These are phyloP conservation scores for Colletotrichum tanaceti DNA, from an alignment of 2,329 filamentous ascomycete species.

Conservation along the genomic window DNA sequence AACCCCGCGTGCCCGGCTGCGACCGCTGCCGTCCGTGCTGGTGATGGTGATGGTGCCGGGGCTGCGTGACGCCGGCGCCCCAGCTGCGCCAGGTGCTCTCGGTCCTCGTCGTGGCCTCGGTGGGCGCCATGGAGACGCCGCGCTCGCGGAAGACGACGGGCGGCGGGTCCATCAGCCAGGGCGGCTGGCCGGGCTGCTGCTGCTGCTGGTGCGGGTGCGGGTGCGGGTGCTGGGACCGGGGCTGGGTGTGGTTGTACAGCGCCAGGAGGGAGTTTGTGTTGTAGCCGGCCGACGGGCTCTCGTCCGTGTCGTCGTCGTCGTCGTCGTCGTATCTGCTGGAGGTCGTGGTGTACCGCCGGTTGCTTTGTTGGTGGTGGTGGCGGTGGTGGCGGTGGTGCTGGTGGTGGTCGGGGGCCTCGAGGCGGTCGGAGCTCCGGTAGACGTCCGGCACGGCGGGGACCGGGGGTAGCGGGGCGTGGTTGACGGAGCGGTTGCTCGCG, in stretches of 20 bases:
- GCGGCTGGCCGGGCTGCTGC: slow-evolving; percentile 11
- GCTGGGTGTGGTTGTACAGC: slow-evolving; percentile 21
- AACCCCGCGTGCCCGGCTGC: slow-evolving; percentile 26
- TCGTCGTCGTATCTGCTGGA: slow-evolving; percentile 34
- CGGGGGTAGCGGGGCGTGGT: slow-evolving; percentile 7
- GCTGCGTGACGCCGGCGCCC: slow-evolving; percentile 33
- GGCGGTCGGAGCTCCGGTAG: slow-evolving; percentile 25
- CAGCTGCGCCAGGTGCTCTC: slow-evolving; percentile 41
- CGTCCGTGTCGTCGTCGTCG: slow-evolving; percentile 19
- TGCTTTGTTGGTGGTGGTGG: background rate
- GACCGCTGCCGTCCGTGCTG: too few species aligned
- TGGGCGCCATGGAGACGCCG: slow-evolving; percentile 39
- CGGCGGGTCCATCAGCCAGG: slow-evolving; percentile 20
- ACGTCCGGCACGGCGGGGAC: slow-evolving; percentile 28
- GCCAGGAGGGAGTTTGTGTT: slow-evolving; percentile 32
- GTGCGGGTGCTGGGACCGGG: slow-evolving; percentile 8
- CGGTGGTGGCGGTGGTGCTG: too few species aligned
- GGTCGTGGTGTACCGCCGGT: background rate
- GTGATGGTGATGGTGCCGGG: background rate
- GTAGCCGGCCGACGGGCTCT: background rate
- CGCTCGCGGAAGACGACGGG: slow-evolving; percentile 22
- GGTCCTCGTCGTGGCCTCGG: slow-evolving; percentile 25
- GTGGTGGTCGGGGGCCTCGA: background rate
- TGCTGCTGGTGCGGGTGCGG: too few species aligned
- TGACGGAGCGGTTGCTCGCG: slow-evolving; percentile 2